Base-by-base conservation (phyloP, 176 grass and related monocot genomes). In the Zoysia japonica region DNA sequence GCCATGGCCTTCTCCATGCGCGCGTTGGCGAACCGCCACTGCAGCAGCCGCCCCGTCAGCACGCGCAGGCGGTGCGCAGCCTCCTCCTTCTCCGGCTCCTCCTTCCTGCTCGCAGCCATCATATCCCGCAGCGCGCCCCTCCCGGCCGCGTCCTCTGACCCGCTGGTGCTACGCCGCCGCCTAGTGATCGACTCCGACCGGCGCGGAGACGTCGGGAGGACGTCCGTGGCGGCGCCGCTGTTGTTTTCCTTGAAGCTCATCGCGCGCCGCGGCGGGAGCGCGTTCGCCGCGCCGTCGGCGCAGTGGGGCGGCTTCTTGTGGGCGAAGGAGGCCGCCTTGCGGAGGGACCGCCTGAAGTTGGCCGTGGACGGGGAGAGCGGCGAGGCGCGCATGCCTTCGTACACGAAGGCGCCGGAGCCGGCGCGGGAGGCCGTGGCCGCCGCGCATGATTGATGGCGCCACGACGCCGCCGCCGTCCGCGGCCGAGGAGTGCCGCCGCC, bases 1-100 rank as follows among this genome's bases (percentile, higher is more conserved):
- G 81, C 90, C 79, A 84, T 67, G 50, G 88, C 81, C 50, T 67
- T 85, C 56, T 83, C 81, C 53, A 91, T 71, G 39, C 84, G 83
- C 7, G 90, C 92, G 83, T 99, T 99, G 75, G 85, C 81, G 76
- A 95, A 95, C 39, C 96, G 75, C 96, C 96, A 99, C 68, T 99
- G 90, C 7, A 85, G 74, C 68, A 99, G 78, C 20, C 90, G 87
- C 81, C 75, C 73, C n/a, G 71, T 17, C 12, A 93, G 71, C 73
- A 95, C 61, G 73, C 92, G 72, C 11, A 71, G 77, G 16, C 14
- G 79, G 87, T 99, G 90, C 68, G 71, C 86, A 16, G 75, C 74
- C 78, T 90, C 91, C 87, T 95, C 92, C 77, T 81, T 83, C 41
- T 54, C 78, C 5, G 74, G 51, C 59, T 83, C 83, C 60, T 85